A percentile compares a stretch with the other conserved stretches of the same genome.
phyloP scores from a whole-genome alignment of 2,329 filamentous ascomycete genomes.

The Helicocarpus griseus region DNA sequence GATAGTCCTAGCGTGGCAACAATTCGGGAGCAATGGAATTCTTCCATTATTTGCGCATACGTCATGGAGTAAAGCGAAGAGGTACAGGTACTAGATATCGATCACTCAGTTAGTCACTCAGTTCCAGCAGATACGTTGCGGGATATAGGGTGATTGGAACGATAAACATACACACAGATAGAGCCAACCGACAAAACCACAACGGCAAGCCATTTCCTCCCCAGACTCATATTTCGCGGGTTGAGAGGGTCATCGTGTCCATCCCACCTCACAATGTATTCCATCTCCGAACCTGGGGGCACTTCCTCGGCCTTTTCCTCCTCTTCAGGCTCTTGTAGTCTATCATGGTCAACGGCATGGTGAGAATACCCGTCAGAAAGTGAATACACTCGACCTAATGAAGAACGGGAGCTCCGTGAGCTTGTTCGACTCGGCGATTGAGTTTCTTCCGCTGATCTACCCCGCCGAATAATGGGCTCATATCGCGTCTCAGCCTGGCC shows the following conservation, averaged over 20 bases:
- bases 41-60: conserved; percentile 63
- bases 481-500: conserved; percentile 1
- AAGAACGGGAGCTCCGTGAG: conserved; percentile 5
- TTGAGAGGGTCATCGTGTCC: conserved; percentile 62
- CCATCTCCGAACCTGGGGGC: conserved; percentile 25
- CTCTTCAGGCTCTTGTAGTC: conserved; percentile 15
- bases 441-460: background rate
- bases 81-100: conserved; percentile 56
- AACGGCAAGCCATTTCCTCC: conserved; percentile 72
- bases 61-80: conserved; percentile 85
- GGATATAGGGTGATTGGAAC: conserved; percentile 1
- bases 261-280: conserved; percentile 66
- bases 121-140: background rate
- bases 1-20: conserved; percentile 74
- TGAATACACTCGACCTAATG: conserved; percentile 8
- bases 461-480: conserved; percentile 2
- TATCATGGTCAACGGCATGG: conserved; percentile 18
- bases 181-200: conserved; percentile 63
- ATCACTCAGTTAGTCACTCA: background rate
- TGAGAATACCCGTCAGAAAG: conserved; percentile 11
- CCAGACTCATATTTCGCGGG: conserved; percentile 57
- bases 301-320: conserved; percentile 15
- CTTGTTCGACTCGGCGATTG: conserved; percentile 1
- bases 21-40: conserved; percentile 62
- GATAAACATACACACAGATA: conserved; percentile 67